Percentiles rank a stretch among this genome's conserved stretches.
phyloP scores from a whole-genome alignment of 78 protist species.

The Protostelium mycophagum region DNA sequence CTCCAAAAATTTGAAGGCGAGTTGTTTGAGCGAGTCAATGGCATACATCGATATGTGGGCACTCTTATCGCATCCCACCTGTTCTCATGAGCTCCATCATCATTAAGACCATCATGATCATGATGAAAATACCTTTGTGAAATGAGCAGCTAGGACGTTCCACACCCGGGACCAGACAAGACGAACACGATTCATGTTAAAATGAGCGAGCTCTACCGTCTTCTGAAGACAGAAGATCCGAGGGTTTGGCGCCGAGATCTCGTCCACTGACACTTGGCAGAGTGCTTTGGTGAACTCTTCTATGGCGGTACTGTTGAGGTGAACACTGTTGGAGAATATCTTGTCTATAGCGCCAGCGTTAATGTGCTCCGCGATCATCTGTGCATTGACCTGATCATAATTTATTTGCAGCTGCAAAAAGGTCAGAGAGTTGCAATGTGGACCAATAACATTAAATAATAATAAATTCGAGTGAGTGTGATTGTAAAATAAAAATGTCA shows the following conservation, averaged over 20 bases:
- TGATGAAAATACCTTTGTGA: conserved; percentile 11
- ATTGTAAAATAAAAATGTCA: not conserved
- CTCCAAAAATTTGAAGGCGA: conserved; percentile 90
- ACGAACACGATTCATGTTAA: conserved; percentile 90
- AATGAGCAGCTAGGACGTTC: conserved; percentile 50
- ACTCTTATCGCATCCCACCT: conserved; percentile 71
- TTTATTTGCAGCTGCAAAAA: too few relatives aligned
- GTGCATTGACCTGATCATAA: not conserved
- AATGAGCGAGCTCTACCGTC: conserved; percentile 86
- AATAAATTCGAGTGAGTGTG: conserved; percentile 13
- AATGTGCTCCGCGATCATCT: conserved; percentile 41
- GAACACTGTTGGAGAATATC: conserved; percentile 33
- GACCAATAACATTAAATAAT: conserved; percentile 16
- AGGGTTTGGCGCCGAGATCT: conserved; percentile 61
- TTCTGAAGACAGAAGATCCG: conserved; percentile 91
- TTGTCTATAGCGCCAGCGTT: conserved; percentile 25
- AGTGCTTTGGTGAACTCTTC: conserved; percentile 80
- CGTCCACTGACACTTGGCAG: conserved; percentile 76
- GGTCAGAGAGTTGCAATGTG: too few relatives aligned
- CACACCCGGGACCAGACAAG: conserved; percentile 78
- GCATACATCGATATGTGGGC: conserved; percentile 79
- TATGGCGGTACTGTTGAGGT: conserved; percentile 62
- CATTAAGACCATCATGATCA: conserved; percentile 56
- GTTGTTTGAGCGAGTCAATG: conserved; percentile 94
- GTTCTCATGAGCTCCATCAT: conserved; percentile 5